These are phyloP conservation scores for Tinospora cordifolia DNA, from an alignment of 164 flowering plant species.

Conservation along the genomic window DNA sequence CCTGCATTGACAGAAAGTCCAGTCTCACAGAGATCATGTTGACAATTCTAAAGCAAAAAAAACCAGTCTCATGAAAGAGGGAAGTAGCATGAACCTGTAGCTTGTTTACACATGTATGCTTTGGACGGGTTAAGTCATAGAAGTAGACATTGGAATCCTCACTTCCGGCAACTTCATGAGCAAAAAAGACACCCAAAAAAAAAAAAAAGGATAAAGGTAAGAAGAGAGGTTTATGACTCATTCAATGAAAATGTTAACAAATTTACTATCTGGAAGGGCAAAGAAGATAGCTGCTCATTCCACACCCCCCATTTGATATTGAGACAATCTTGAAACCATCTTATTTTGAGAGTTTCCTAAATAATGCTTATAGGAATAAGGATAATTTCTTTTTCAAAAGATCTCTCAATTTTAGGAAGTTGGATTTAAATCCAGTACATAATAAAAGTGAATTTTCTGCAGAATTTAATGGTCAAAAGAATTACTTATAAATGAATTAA, in stretches of 20 bases:
- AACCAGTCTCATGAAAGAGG: background rate
- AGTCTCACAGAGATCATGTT: background rate
- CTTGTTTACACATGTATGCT: constrained; percentile 90
- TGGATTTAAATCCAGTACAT: background rate
- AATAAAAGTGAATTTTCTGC: background rate
- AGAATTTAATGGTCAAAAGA: background rate
- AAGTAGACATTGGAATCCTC: constrained; percentile 96
- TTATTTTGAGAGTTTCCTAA: background rate
- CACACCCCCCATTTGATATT: too few relatives aligned
- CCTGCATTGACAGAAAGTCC: constrained; percentile 48
- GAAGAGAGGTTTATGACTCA: too few relatives aligned
- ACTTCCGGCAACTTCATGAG: constrained; percentile 73
- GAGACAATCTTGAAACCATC: background rate
- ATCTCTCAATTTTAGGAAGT: background rate
- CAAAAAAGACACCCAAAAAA: too few relatives aligned
- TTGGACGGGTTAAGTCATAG: constrained; percentile 91
- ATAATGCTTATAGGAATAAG: background rate
- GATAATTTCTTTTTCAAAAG: background rate
- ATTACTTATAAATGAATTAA: background rate
- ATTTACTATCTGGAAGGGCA: background rate
- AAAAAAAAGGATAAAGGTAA: background rate
- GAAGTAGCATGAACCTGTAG: constrained; percentile 56
- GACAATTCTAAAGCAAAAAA: background rate
- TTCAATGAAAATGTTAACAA: too few relatives aligned
- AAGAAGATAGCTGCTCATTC: background rate